Conservation (phyloP, 768 basidiomycete species). For the Leccinellum albellum region DNA sequence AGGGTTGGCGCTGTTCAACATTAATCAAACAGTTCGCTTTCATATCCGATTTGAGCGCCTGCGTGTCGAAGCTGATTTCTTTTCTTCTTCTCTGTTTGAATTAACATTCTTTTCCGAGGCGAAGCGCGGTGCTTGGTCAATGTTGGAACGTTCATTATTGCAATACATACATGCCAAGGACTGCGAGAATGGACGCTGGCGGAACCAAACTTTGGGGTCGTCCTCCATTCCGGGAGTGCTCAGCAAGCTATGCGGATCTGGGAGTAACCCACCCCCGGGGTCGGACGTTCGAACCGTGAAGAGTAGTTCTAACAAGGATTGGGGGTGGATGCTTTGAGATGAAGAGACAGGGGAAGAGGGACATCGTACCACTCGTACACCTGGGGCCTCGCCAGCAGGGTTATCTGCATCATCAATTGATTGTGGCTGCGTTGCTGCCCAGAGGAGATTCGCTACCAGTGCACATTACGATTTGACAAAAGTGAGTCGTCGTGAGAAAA, state of each 20-base stretch:
- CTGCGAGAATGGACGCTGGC: neutral
- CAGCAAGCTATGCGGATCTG: constrained; percentile 5
- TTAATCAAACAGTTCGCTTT: neutral
- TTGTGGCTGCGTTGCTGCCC: constrained; percentile 5
- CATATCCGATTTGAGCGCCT: constrained; percentile 3
- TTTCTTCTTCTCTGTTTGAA: neutral
- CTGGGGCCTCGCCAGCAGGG: neutral
- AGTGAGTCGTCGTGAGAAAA: neutral
- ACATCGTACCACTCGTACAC: constrained; percentile 1
- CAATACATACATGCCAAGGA: neutral
- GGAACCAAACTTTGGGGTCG: neutral
- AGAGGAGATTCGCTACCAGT: constrained; percentile 4
- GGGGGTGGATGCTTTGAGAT: neutral
- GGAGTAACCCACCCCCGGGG: neutral
- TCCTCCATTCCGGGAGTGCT: constrained; percentile 2
- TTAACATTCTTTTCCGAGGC: constrained; percentile 19
- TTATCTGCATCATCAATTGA: neutral
- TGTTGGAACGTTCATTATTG: constrained; percentile 1
- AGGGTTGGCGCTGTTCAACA: neutral
- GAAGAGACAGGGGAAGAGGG: neutral
- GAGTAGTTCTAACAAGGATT: neutral
- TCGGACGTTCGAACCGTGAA: neutral
- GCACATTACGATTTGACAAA: neutral
- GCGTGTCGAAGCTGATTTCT: neutral
- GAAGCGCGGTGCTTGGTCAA: constrained; percentile 8